Evolutionary conservation across 176 grass and related monocot genomes (phyloP), one percentile per base, ranked within the genome.

Genomic region (Oryza punctata): DNA sequence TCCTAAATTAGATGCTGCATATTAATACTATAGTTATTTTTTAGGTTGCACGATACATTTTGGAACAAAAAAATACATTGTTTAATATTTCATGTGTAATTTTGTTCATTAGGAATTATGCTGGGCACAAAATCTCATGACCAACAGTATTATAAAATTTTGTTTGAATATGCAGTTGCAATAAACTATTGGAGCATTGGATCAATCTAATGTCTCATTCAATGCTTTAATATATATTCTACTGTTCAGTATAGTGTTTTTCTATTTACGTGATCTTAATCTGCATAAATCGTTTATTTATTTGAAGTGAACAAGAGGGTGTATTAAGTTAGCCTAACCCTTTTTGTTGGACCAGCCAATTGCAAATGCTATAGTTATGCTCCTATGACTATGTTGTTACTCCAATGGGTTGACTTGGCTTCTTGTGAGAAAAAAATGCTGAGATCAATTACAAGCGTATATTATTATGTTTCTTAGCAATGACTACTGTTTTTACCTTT

Each of bases 381-480:
- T 4, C 63, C 35, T 72, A 63, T 82, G 69, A 4, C 12, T 73
- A 44, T 73, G 80, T 69, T 73, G 23, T 73, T 64, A 9, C 67
- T 68, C 43, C 77, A 50, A 14, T 46, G 64, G 46, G 10, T 70
- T 57, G 29, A 27, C 29, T 70, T 24, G 43, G 27, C 29, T 69
- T 69, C 19, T 23, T 69, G 45, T 75, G 43, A 35, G 12, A 40
- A 61, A 71, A 81, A 57, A 54, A 6, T 61, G 25, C 49, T 54
- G 33, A 30, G 47, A 43, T 47, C 46, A 27, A 47, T n/a, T 15
- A 19, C 18, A 64, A 70, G 4, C 25, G 25, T 54, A 57, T 83
- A 60, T 73, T 41, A 59, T 59, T n/a, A 59, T 70, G 65, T 89
- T 69, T 72, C 32, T 72, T 78, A 37, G 52, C 12, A 52, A 73